Evolutionary conservation across 73 alveolate genomes (phyloP).

Genomic region (Stentor coeruleus): DNA sequence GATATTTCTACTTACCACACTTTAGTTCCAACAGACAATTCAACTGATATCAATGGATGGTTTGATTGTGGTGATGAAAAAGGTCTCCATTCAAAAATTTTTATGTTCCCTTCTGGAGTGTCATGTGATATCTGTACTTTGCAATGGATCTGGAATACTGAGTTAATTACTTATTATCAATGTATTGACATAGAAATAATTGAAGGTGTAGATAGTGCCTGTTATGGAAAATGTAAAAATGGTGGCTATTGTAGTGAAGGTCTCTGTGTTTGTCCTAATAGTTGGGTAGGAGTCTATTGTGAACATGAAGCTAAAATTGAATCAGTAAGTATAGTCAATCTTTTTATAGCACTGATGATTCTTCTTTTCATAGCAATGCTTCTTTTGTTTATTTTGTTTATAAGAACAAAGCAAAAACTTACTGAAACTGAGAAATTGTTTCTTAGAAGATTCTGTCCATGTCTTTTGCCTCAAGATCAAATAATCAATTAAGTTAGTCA

Average conservation of each 20-base stretch:
- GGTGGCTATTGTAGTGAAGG: slow-evolving; percentile 24
- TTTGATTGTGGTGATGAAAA: not conserved
- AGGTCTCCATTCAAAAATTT: not conserved
- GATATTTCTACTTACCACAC: not conserved
- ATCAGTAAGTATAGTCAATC: not conserved
- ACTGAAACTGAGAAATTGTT: no score
- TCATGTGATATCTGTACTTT: slow-evolving; percentile 14
- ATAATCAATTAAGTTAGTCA: no score
- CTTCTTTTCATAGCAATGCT: not conserved
- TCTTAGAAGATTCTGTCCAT: no score
- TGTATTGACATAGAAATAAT: slow-evolving; percentile 1
- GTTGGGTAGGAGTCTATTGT: slow-evolving; percentile 4
- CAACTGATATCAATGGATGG: not conserved
- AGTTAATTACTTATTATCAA: not conserved
- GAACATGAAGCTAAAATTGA: not conserved
- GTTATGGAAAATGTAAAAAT: slow-evolving; percentile 21
- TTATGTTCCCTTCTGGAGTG: not conserved
- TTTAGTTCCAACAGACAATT: slow-evolving; percentile 19
- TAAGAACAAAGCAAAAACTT: no score
- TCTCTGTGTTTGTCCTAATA: slow-evolving; percentile 10
- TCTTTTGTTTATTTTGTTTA: not conserved
- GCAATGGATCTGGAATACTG: slow-evolving; percentile 19
- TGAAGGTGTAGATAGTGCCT: not conserved
- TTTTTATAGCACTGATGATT: not conserved
- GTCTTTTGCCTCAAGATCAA: no score